Base-by-base conservation (phyloP, 2,329 filamentous ascomycete genomes). In the Gaeumannomyces tritici region DNA sequence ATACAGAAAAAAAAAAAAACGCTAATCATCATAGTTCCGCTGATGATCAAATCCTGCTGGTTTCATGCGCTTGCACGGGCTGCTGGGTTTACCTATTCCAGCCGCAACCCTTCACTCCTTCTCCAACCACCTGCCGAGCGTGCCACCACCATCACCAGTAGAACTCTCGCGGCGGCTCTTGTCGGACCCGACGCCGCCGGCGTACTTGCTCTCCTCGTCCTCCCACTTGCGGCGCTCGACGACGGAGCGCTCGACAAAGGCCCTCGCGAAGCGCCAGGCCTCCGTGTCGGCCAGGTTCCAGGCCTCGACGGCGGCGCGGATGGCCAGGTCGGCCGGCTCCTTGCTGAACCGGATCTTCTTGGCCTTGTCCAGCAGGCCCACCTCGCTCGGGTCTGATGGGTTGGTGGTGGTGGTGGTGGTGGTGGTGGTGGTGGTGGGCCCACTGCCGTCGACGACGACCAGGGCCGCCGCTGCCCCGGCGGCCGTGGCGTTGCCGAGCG, bases 221-320 rank as follows among this genome's bases (percentile, higher is more conserved):
- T 90, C 87, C 88, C 89, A 93, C 68, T 82, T 78, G 67, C 78
- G 72, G 63, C 88, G 77, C 77, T 91, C 89, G 57, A 88, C 77
- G 29, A 79, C 75, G 55, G 82, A 77, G 51, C 89, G 76, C 24
- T 88, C 88, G 60, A 86, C 76, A 66, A 83, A 91, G 0, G 89
- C 89, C 51, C 86, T 77, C 6, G 86, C 81, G 70, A 93, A 93
- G 69, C 83, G 84, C 89, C 89, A 93, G 1, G 86, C 85, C 73
- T 93, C 89, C 1, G 86, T 87, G 69, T 93, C 90, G 0, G 85
- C 88, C 66, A 91, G 71, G 70, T 85, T 87, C 85, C 85, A 88
- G 13, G 83, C 82, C 70, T 88, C 85, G n/a, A 85, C 75, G 7
- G 82, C 84, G 27, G 78, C 74, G 8, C 79, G 79, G n/a, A 84